Base-by-base conservation (phyloP, 139 green algal species). In the Coelastrella sp. region DNA sequence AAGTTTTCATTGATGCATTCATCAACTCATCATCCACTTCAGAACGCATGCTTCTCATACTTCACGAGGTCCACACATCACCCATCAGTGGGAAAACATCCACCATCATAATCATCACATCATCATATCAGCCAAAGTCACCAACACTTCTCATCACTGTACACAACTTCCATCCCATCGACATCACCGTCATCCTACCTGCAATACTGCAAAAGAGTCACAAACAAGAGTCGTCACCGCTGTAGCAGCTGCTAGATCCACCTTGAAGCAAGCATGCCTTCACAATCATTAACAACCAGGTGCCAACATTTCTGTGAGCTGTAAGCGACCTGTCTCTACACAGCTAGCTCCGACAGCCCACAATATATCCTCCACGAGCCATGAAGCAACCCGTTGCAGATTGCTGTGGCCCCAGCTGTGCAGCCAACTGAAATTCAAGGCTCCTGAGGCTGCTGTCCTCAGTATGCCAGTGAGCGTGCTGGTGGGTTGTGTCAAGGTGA, bases 191-290 rank as follows among this genome's bases (percentile, higher is more conserved):
- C n/a, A n/a, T n/a, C n/a, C n/a, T 25, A 78, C 69, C 69, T 60
- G 40, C 69, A 78, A 35, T 38, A 38, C 69, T 78, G 69, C 69
- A 78, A 38, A 37, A 78, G 40, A 78, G 69, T 38, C 69, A 78
- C 69, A 78, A 38, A 25, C 35, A 27, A 21, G 25, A 38, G 25
- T 23, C 40, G 60, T 59, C 37, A 59, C 69, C 38, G 23, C 69
- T 78, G 69, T 59, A 25, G 40, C 69, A 60, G 69, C 57, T 37
- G 69, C 69, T 60, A 53, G 30, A n/a, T n/a, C n/a, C n/a, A n/a
- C 66, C 41, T 51, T 7, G 34, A 75, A 43, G 25, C n/a, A 40
- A 45, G 6, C 35, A 53, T 32, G n/a, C n/a, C n/a, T n/a, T 27
- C 35, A 78, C n/a, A 78, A 17, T 37, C 69, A 27, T 34, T 37